These are phyloP conservation scores for Asterochloris sp. DNA, from an alignment of 139 green algal species.

Conservation along the genomic window DNA sequence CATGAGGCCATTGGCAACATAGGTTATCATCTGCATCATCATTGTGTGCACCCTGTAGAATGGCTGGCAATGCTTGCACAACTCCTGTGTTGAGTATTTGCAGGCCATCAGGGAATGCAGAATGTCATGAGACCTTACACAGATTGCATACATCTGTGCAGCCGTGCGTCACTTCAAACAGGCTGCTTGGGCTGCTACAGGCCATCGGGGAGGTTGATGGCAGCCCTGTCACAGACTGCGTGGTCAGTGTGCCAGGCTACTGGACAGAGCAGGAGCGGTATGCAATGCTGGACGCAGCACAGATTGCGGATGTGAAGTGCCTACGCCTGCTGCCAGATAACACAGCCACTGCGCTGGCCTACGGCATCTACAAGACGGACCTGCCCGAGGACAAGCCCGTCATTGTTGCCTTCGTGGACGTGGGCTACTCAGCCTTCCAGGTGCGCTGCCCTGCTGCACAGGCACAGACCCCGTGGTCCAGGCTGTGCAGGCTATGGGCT, in stretches of 20 bases:
- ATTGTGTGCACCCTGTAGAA: too few relatives aligned
- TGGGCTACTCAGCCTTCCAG: conserved; percentile 89
- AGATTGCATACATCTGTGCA: too few relatives aligned
- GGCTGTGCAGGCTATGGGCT: too few relatives aligned
- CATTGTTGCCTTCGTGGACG: conserved; percentile 94
- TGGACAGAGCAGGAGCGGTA: conserved; percentile 80
- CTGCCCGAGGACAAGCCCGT: conserved; percentile 81
- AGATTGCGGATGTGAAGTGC: conserved; percentile 85
- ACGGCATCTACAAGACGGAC: conserved; percentile 99
- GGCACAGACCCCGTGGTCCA: too few relatives aligned
- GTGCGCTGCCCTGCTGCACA: conserved; percentile 29
- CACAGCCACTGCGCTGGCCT: conserved; percentile 92
- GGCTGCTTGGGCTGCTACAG: not conserved
- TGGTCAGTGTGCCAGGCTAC: conserved; percentile 89
- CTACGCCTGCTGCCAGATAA: conserved; percentile 95
- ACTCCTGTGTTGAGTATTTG: too few relatives aligned
- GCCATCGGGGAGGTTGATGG: conserved; percentile 86
- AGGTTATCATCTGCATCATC: too few relatives aligned
- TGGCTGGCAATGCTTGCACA: too few relatives aligned
- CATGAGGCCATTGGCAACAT: too few relatives aligned
- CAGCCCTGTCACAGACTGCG: conserved; percentile 81
- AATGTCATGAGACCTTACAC: too few relatives aligned
- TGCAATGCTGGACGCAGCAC: conserved; percentile 74
- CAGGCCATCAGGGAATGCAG: too few relatives aligned
- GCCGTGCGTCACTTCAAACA: too few relatives aligned